Evolutionary conservation across 2,329 filamentous ascomycete species (phyloP).

Genomic region (Calonectria honghensis): DNA sequence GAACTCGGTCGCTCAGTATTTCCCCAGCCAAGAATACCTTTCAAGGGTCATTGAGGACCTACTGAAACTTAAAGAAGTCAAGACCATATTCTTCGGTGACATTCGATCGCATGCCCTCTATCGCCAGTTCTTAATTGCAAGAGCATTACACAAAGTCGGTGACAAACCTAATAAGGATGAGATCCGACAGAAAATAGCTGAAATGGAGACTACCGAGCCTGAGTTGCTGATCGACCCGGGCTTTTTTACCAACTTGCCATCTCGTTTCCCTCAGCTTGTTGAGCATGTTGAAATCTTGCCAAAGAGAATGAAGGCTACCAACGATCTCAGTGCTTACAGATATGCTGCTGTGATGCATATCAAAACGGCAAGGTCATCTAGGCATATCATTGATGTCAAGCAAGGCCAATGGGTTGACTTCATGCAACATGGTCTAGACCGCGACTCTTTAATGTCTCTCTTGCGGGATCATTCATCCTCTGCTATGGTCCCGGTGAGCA

Average conservation of each 20-base stretch:
- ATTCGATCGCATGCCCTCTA: slow-evolving; percentile 48
- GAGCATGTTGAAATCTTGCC: neutral
- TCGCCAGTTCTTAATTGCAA: slow-evolving; percentile 41
- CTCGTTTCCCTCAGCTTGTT: neutral
- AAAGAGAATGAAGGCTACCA: neutral
- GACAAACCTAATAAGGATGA: slow-evolving; percentile 17
- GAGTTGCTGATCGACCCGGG: neutral
- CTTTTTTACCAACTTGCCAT: neutral
- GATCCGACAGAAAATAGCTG: slow-evolving; percentile 34
- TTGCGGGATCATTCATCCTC: neutral
- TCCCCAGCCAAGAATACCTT: slow-evolving; percentile 53
- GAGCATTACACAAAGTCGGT: slow-evolving; percentile 28
- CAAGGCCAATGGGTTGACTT: neutral
- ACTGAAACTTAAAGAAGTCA: slow-evolving; percentile 2
- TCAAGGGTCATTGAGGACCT: slow-evolving; percentile 41
- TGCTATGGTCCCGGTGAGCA: neutral
- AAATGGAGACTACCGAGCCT: slow-evolving; percentile 31
- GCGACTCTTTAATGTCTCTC: neutral
- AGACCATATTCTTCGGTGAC: slow-evolving; percentile 49
- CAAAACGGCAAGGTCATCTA: rapidly evolving
- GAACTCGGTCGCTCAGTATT: slow-evolving; percentile 57
- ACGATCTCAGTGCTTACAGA: neutral
- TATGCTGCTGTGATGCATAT: neutral
- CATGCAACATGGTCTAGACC: neutral
- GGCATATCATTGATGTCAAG: neutral